A percentile compares a stretch with the other conserved stretches of the same genome.
These are phyloP conservation scores for Chlamydomonas sp. DNA, from an alignment of 139 green algal species.

Conservation along the genomic window DNA sequence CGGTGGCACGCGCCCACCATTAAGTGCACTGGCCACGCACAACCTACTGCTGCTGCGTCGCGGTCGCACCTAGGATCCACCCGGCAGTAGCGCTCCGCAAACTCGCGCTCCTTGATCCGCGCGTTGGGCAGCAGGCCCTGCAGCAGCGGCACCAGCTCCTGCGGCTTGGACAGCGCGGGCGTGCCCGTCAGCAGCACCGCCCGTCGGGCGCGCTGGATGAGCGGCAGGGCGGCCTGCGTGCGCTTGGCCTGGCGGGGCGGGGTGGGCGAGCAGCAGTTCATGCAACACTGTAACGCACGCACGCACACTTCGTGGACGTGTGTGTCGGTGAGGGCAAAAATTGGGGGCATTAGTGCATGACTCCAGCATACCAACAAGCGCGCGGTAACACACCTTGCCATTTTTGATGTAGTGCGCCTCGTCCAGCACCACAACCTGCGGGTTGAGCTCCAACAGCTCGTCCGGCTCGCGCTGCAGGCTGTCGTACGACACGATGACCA, in stretches of 20 bases:
- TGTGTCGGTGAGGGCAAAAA: no score
- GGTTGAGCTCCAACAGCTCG: constrained; percentile 3
- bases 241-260: constrained; percentile 57
- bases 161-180: constrained; percentile 75
- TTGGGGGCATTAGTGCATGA: not conserved
- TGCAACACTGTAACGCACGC: no score
- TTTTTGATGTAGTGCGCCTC: constrained; percentile 86
- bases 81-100: constrained; percentile 78
- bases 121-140: constrained; percentile 67
- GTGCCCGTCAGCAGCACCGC: constrained; percentile 84
- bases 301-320: no score
- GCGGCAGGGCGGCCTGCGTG: constrained; percentile 70
- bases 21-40: no score
- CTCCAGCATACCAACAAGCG: not conserved
- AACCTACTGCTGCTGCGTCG: not conserved
- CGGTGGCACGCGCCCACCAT: no score
- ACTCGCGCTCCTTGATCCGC: constrained; percentile 69
- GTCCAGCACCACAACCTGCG: constrained; percentile 67
- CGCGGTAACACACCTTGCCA: constrained; percentile 43
- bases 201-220: constrained; percentile 68
- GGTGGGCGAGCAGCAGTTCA: not conserved
- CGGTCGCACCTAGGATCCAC: constrained; percentile 20
- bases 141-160: constrained; percentile 80
- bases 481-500: constrained; percentile 61
- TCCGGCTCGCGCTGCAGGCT: not conserved